Evolutionary conservation across 1,284 basidiomycete species (phyloP).

Genomic region (Schizophyllum commune): DNA sequence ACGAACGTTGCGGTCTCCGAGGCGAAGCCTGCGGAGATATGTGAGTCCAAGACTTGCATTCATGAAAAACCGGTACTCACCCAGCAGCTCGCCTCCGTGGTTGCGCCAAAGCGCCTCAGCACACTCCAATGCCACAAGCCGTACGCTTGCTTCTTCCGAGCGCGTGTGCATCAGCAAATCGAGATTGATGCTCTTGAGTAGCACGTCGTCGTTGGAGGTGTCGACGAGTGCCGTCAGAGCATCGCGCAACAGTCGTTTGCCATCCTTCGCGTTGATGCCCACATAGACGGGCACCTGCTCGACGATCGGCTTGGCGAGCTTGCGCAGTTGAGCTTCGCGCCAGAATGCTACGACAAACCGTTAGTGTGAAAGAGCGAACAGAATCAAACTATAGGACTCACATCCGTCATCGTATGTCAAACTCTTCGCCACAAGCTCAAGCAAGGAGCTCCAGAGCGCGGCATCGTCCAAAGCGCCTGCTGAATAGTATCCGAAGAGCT

Average conservation of each 20-base stretch:
- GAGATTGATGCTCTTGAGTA: constrained; percentile 78
- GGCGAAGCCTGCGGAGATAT: constrained; percentile 45
- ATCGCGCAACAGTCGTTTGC: constrained; percentile 35
- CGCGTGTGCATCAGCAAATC: constrained; percentile 84
- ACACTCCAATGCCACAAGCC: constrained; percentile 66
- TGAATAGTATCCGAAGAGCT: constrained; percentile 50
- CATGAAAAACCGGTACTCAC: constrained; percentile 32
- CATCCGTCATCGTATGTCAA: constrained; percentile 78
- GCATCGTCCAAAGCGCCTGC: constrained; percentile 24
- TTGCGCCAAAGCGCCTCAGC: constrained; percentile 72
- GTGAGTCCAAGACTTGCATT: background rate
- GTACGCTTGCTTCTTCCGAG: constrained; percentile 61
- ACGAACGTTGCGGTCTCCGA: constrained; percentile 79
- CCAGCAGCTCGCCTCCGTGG: constrained; percentile 66
- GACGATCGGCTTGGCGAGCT: constrained; percentile 51
- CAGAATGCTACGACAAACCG: constrained; percentile 59
- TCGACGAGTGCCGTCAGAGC: constrained; percentile 50
- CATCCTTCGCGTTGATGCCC: constrained; percentile 26
- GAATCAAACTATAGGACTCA: constrained; percentile 26
- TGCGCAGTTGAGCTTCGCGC: constrained; percentile 73
- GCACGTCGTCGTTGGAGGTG: constrained; percentile 46
- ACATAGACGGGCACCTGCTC: constrained; percentile 57
- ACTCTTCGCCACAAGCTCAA: constrained; percentile 63
- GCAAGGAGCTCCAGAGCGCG: constrained; percentile 57
- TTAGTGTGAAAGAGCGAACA: background rate